phyloP scores from a whole-genome alignment of 2,329 filamentous ascomycete species.

The Chalaropsis thielavioides region DNA sequence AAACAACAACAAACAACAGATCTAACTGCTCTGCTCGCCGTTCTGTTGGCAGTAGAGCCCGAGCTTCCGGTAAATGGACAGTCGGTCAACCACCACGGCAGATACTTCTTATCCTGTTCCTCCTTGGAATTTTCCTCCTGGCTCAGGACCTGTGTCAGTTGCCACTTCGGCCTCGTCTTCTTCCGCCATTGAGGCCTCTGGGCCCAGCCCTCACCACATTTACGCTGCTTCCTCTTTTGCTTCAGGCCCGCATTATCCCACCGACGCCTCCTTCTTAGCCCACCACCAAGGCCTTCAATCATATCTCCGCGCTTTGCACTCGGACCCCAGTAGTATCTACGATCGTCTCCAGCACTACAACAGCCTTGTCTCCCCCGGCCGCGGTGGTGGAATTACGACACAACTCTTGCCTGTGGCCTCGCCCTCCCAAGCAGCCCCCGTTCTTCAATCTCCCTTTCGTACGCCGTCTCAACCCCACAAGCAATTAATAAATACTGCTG shows the following conservation, averaged over 20 bases:
- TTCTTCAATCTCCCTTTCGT: slow-evolving; percentile 3
- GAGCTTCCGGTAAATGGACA: slow-evolving; percentile 33
- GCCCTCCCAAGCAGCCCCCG: slow-evolving; percentile 26
- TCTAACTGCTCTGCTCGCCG: slow-evolving; percentile 13
- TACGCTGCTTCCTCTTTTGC: slow-evolving; percentile 8
- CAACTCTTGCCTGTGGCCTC: slow-evolving; percentile 40
- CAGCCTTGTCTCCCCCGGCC: slow-evolving; percentile 44
- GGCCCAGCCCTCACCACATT: slow-evolving; percentile 7
- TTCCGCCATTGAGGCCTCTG: slow-evolving; percentile 11
- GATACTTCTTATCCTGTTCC: slow-evolving; percentile 32
- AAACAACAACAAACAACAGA: slow-evolving; percentile 2
- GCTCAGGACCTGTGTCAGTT: slow-evolving; percentile 12
- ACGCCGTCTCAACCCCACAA: not conserved
- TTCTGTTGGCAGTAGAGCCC: slow-evolving; percentile 21
- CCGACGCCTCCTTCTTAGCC: slow-evolving; percentile 26
- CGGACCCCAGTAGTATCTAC: slow-evolving; percentile 46
- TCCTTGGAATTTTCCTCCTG: slow-evolving; percentile 27
- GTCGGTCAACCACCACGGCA: slow-evolving; percentile 36
- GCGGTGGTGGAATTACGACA: slow-evolving; percentile 42
- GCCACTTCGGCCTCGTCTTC: slow-evolving; percentile 10
- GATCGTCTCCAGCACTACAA: slow-evolving; percentile 52
- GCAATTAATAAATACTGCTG: not conserved
- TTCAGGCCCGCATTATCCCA: slow-evolving; percentile 1
- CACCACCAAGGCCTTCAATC: slow-evolving; percentile 35
- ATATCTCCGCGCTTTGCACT: slow-evolving; percentile 36